Percentiles rank a stretch among this genome's conserved stretches.
These are phyloP conservation scores for Vitellaria paradoxa DNA, from an alignment of 179 eudicot species.

Conservation along the genomic window DNA sequence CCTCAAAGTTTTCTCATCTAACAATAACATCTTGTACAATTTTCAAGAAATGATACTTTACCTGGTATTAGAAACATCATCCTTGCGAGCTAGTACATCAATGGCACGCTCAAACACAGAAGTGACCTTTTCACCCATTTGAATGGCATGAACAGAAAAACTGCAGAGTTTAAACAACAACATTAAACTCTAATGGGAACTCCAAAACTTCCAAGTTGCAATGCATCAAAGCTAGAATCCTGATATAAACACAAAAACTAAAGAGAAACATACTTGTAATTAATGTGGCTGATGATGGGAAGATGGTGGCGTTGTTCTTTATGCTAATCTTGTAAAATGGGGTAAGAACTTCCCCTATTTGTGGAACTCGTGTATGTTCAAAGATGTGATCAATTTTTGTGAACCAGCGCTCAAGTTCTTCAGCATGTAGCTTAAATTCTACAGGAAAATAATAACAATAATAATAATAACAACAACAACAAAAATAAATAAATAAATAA, in stretches of 20 bases:
- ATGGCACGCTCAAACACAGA: conserved; percentile 85
- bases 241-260: neutral
- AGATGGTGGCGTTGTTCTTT: conserved; percentile 64
- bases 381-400: conserved; percentile 93
- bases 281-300: conserved; percentile 77
- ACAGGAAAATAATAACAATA: too few species aligned
- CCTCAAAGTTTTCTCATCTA: too few species aligned
- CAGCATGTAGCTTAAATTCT: conserved; percentile 76
- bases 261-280: conserved; percentile 65
- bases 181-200: conserved; percentile 6
- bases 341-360: conserved; percentile 66
- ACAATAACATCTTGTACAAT: too few species aligned
- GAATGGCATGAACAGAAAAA: conserved; percentile 93
- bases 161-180: conserved; percentile 39
- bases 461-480: neutral
- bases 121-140: conserved; percentile 88
- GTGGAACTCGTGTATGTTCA: conserved; percentile 84
- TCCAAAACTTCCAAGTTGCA: neutral
- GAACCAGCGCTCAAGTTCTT: conserved; percentile 97
- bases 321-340: conserved; percentile 78
- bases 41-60: conserved; percentile 19
- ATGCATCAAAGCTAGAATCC: neutral
- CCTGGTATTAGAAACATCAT: conserved; percentile 58
- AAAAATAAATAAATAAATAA: neutral
- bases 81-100: conserved; percentile 72